Conservation (phyloP, 1,139 yeast genomes). For the Kazachstania sp. region DNA sequence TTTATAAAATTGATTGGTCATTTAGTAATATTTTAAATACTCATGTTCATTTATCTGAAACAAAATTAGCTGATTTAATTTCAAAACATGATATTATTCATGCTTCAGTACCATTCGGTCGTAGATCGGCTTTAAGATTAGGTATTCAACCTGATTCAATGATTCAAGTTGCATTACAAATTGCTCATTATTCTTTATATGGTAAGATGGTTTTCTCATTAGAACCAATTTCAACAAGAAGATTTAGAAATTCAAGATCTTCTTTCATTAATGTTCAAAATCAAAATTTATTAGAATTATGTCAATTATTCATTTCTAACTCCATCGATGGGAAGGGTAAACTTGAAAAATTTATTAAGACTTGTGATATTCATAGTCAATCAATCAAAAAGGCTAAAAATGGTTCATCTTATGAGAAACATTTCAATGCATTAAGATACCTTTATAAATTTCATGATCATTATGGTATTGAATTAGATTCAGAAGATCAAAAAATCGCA, state of each 20-base stretch:
- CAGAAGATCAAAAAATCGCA: conserved; percentile 27
- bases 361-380: conserved; percentile 45
- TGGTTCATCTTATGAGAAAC: conserved; percentile 67
- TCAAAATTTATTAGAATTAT: conserved; percentile 43
- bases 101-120: conserved; percentile 36
- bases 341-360: conserved; percentile 36
- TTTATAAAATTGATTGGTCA: conserved; percentile 40
- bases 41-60: conserved; percentile 55
- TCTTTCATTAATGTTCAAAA: conserved; percentile 60
- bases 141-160: conserved; percentile 57
- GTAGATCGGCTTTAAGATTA: conserved; percentile 42
- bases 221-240: conserved; percentile 68
- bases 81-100: conserved; percentile 59
- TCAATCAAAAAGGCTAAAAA: conserved; percentile 45
- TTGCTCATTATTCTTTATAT: conserved; percentile 63
- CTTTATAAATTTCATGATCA: conserved; percentile 32
- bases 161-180: conserved; percentile 59
- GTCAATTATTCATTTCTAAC: conserved; percentile 54
- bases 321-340: conserved; percentile 30
- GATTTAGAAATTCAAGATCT: conserved; percentile 58
- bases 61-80: conserved; percentile 65
- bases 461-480: conserved; percentile 36
- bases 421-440: conserved; percentile 54
- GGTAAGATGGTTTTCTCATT: conserved; percentile 60
- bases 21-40: conserved; percentile 43